A percentile compares a stretch with the other conserved stretches of the same genome.
phyloP scores from a whole-genome alignment of 805 yeast species.

The Aciculoconidium aculeatum region DNA sequence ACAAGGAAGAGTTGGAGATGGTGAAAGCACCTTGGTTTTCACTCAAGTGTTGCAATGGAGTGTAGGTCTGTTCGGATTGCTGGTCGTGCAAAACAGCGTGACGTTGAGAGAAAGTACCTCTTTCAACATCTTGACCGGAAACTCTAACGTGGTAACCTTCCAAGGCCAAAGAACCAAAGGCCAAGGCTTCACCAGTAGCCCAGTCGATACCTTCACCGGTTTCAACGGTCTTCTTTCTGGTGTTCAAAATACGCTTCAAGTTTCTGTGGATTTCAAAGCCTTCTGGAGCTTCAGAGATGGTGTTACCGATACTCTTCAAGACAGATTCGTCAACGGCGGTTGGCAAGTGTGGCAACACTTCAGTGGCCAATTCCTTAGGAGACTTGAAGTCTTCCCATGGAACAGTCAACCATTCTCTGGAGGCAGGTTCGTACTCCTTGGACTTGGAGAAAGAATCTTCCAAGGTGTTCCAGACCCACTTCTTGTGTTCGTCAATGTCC shows the following conservation, averaged over 20 bases:
- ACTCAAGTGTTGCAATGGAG: slow-evolving; percentile 77
- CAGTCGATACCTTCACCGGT: slow-evolving; percentile 94
- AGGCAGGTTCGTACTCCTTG: slow-evolving; percentile 83
- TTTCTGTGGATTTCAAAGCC: slow-evolving; percentile 89
- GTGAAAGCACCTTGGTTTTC: slow-evolving; percentile 81
- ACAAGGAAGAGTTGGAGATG: slow-evolving; percentile 89
- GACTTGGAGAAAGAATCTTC: slow-evolving; percentile 87
- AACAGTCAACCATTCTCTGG: slow-evolving; percentile 96
- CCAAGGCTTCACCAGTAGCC: slow-evolving; percentile 99
- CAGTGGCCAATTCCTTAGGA: slow-evolving; percentile 93
- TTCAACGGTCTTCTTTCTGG: slow-evolving; percentile 81
- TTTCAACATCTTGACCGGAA: slow-evolving; percentile 99
- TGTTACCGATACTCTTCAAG: slow-evolving; percentile 72
- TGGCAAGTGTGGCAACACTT: slow-evolving; percentile 92
- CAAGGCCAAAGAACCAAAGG: slow-evolving; percentile 83
- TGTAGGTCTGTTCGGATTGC: slow-evolving; percentile 71
- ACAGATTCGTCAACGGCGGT: slow-evolving; percentile 74
- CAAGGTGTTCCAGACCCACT: slow-evolving; percentile 94
- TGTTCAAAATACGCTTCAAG: slow-evolving; percentile 86
- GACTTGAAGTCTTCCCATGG: slow-evolving; percentile 99
- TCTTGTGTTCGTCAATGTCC: slow-evolving; percentile 92
- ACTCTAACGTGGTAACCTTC: slow-evolving; percentile 97
- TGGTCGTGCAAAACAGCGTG: slow-evolving; percentile 98
- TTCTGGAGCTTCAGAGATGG: slow-evolving; percentile 79
- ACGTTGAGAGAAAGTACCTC: slow-evolving; percentile 99